These are phyloP conservation scores for Leccinum uliginosum DNA, from an alignment of 768 basidiomycete species.

Conservation along the genomic window DNA sequence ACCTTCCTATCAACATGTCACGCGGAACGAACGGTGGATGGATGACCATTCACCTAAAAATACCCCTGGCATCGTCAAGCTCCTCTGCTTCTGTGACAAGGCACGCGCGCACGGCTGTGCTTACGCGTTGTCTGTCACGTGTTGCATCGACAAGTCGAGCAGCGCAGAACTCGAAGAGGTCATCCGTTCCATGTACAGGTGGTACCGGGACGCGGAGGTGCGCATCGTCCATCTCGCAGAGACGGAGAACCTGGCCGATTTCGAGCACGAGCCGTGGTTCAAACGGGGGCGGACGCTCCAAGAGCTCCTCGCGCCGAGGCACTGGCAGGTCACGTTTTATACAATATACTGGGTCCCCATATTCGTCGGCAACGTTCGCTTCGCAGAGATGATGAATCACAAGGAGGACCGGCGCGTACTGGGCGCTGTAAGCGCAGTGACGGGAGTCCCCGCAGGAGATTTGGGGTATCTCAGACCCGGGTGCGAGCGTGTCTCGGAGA, in stretches of 20 bases:
- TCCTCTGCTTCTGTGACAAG: constrained; percentile 6
- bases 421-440: constrained; percentile 3
- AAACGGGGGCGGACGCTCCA: constrained; percentile 7
- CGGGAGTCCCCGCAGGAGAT: constrained; percentile 4
- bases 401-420: constrained; percentile 7
- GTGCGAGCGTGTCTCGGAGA: constrained; percentile 8
- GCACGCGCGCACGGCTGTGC: constrained; percentile 1
- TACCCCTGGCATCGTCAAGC: not conserved
- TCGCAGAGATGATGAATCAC: not conserved
- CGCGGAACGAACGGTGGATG: not conserved
- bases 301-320: constrained; percentile 10
- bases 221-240: constrained; percentile 11
- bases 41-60: not conserved
- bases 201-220: constrained; percentile 8
- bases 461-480: constrained; percentile 8
- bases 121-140: constrained; percentile 14
- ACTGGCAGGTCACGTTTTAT: constrained; percentile 7
- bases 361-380: not conserved
- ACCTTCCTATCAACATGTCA: constrained; percentile 4
- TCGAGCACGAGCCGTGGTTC: constrained; percentile 11
- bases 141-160: constrained; percentile 14
- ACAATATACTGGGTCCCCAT: constrained; percentile 3
- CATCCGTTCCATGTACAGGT: not conserved
- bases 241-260: constrained; percentile 2
- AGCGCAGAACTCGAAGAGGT: constrained; percentile 11